Base-by-base conservation (phyloP, 2,329 filamentous ascomycete species). In the Calonectria pseudoreteaudii region DNA sequence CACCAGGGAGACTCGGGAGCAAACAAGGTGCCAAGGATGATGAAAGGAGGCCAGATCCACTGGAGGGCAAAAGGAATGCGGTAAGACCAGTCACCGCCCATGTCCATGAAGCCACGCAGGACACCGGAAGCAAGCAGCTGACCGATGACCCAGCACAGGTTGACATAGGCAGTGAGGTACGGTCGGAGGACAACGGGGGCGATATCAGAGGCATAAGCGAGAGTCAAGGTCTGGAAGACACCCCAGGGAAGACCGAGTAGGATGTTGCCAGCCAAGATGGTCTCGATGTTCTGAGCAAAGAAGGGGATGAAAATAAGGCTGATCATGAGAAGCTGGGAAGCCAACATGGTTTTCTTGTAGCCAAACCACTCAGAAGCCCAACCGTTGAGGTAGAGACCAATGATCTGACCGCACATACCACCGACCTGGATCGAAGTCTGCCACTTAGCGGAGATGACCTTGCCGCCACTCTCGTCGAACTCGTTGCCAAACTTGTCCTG, bases 191-290 rank as follows among this genome's bases (percentile, higher is more conserved):
- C 73, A 8, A 94, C 89, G 0, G 93, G 93, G 78, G 91, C 93
- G 58, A 94, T 92, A 80, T 94, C 92, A 50, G 90, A 90, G 10
- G 91, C 91, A 75, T 93, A 93, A 2, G 91, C 90, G 66, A 90
- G 87, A 41, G 87, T 88, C 36, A 90, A 81, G n/a, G 85, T 83
- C 70, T 89, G 87, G 82, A 91, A 88, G 41, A 89, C 85, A 20
- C 87, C 87, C 85, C 88, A 90, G 0, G 89, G 89, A 30, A 91
- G 87, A 44, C 91, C 91, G 75, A 88, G 90, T 3, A 91, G 83
- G 47, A 92, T 87, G 80, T 92, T 89, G 2, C 88, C 90, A 0
- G 87, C 87, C 13, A 92, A 86, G 20, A 92, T 86, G 14, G 87
- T 86, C 65, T 86, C 81, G 16, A 91, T 86, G 74, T 87, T 89